A percentile compares a stretch with the other conserved stretches of the same genome.
Evolutionary conservation across 2,329 filamentous ascomycete species (phyloP).

Genomic region (Cercospora zeae-maydis): DNA sequence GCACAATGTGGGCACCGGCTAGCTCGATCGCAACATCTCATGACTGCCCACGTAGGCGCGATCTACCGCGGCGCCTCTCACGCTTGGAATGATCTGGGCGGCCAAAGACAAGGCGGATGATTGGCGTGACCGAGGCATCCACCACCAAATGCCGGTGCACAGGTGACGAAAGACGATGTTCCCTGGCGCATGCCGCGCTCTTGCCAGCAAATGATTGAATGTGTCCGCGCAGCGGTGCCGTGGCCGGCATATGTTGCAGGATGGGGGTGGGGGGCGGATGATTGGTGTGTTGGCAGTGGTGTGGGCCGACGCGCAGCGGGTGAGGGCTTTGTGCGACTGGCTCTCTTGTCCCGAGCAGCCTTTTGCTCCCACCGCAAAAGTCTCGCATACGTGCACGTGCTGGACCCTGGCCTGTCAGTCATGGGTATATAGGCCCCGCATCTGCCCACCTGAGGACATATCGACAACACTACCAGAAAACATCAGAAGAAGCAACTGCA

Average conservation of each 20-base stretch:
- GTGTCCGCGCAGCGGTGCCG: constrained; percentile 11
- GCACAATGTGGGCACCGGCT: background rate
- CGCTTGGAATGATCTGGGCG: background rate
- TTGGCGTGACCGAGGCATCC: background rate
- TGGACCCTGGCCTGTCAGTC: background rate
- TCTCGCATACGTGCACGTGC: background rate
- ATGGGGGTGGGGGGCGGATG: background rate
- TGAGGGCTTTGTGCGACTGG: constrained; percentile 14
- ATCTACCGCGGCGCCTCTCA: background rate
- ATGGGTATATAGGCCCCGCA: constrained; percentile 6
- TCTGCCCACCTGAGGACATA: background rate
- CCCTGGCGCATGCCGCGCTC: constrained; percentile 10
- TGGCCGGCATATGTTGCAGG: constrained; percentile 1
- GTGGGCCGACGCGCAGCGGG: constrained; percentile 1
- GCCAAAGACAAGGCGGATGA: background rate
- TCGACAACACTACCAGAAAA: constrained; percentile 1
- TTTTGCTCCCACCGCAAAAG: background rate
- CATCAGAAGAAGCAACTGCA: background rate
- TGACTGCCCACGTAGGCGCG: background rate
- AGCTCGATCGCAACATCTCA: background rate
- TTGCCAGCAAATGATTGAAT: background rate
- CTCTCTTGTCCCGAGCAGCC: background rate
- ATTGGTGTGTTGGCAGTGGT: constrained; percentile 7
- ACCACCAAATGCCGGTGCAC: background rate
- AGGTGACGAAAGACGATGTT: background rate